Conservation (phyloP, 208 protist species). For the Crithidia acanthocephali region DNA sequence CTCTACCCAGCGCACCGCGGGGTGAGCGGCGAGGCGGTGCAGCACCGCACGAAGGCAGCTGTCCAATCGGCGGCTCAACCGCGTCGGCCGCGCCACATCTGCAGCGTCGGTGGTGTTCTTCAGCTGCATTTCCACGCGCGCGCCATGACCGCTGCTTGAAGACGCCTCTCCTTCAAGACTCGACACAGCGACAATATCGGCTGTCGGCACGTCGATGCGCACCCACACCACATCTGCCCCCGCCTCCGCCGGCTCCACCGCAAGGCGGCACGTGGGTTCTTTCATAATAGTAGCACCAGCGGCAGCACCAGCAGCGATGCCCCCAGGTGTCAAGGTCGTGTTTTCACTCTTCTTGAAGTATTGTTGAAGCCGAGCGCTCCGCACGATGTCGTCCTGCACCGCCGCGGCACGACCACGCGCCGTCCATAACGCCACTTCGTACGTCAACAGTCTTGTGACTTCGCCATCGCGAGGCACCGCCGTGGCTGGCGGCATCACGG, state of each 20-base stretch:
- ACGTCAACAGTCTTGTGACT: neutral
- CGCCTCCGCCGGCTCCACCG: neutral
- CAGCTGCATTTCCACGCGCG: too few species aligned
- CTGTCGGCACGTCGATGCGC: constrained; percentile 3
- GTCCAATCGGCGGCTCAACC: too few species aligned
- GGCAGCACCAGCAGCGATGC: neutral
- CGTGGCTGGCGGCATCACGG: neutral
- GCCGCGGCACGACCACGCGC: constrained; percentile 10
- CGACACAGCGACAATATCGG: too few species aligned
- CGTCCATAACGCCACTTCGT: constrained; percentile 44
- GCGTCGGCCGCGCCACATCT: too few species aligned
- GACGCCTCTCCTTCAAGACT: neutral
- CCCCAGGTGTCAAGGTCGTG: neutral
- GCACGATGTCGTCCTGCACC: constrained; percentile 10
- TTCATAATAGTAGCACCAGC: neutral
- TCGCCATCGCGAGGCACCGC: neutral
- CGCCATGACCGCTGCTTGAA: too few species aligned
- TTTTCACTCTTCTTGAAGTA: neutral
- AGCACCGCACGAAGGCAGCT: constrained; percentile 22
- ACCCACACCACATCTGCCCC: constrained; percentile 13
- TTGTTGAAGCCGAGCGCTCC: constrained; percentile 4
- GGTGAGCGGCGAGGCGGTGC: constrained; percentile 42
- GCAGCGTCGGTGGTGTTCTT: too few species aligned
- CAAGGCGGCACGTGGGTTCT: neutral
- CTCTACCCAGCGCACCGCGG: constrained; percentile 81